Evolutionary conservation across 2,329 filamentous ascomycete genomes (phyloP), one percentile per base, ranked within the genome.

Genomic region (Penicillium sp.): DNA sequence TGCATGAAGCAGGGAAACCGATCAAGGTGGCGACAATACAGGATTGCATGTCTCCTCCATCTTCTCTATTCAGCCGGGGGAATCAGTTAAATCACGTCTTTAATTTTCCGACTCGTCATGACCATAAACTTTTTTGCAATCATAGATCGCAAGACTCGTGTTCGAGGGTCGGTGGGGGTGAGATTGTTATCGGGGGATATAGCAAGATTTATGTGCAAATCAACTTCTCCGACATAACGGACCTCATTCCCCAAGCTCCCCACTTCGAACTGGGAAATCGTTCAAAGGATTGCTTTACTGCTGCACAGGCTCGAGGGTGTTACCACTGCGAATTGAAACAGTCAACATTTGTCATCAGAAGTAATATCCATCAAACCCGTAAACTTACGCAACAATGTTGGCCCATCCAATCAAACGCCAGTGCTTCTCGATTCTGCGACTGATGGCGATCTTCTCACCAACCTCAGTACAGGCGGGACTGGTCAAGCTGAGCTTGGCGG

Each of bases 401-500:
- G 89, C 89, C 91, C 91, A 95, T 68, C 91, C 91, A 70, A 96
- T 95, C 72, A 95, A 83, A 79, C 92, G 90, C 93, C 93, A 97
- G 79, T 97, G 93, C 86, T 97, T 97, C 79, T 99, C 94, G 71
- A 97, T 97, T 87, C 94, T 90, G 79, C 94, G 85, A 75, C 87
- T 92, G 72, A 99, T 83, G 41, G 94, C 94, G 71, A 99, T 92
- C 88, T 99, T 97, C 83, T 99, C 93, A 65, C 92, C 92, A 72
- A 97, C 88, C 75, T 96, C 93, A 50, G 94, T 99, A 82, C 94
- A 99, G 57, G 94, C 94, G 44, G 92, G 92, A 74, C 87, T 93
- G 60, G 92, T 97, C 68, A 99, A 82, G 59, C 91, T 88, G 65
- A 99, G 84, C 82, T 97, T 97, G 57, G 94, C 94, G 57, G 92